Conservation (phyloP, 805 yeast genomes). For the Candida montana region DNA sequence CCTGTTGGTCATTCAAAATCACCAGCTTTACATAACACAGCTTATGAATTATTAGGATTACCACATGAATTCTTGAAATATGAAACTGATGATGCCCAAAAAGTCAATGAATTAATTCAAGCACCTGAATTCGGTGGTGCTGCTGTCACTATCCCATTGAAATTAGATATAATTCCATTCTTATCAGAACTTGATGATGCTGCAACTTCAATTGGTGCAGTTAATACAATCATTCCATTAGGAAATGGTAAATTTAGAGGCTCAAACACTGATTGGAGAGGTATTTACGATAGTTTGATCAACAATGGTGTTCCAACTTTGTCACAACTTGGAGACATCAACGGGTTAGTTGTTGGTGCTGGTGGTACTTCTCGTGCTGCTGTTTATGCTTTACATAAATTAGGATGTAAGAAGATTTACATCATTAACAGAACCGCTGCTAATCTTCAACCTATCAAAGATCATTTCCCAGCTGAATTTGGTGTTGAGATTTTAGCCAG, state of each 20-base stretch:
- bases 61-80: constrained; percentile 65
- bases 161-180: constrained; percentile 68
- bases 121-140: constrained; percentile 77
- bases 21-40: constrained; percentile 80
- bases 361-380: constrained; percentile 99
- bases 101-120: constrained; percentile 49
- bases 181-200: constrained; percentile 65
- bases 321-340: constrained; percentile 24
- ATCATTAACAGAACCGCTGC: constrained; percentile 74
- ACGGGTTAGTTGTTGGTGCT: constrained; percentile 87
- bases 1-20: constrained; percentile 88
- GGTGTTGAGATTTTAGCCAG: constrained; percentile 54
- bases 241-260: constrained; percentile 54
- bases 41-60: constrained; percentile 66
- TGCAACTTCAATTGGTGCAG: constrained; percentile 85
- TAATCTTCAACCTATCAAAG: constrained; percentile 54
- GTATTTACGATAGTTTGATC: constrained; percentile 66
- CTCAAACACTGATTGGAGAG: constrained; percentile 95
- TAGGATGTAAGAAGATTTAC: constrained; percentile 76
- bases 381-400: constrained; percentile 68
- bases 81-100: constrained; percentile 60
- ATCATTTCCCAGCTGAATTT: constrained; percentile 53
- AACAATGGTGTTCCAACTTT: constrained; percentile 53
- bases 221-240: constrained; percentile 72
- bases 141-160: constrained; percentile 91